These are phyloP conservation scores for Eugenia klotzschiana DNA, from an alignment of 441 rosid species.

Conservation along the genomic window DNA sequence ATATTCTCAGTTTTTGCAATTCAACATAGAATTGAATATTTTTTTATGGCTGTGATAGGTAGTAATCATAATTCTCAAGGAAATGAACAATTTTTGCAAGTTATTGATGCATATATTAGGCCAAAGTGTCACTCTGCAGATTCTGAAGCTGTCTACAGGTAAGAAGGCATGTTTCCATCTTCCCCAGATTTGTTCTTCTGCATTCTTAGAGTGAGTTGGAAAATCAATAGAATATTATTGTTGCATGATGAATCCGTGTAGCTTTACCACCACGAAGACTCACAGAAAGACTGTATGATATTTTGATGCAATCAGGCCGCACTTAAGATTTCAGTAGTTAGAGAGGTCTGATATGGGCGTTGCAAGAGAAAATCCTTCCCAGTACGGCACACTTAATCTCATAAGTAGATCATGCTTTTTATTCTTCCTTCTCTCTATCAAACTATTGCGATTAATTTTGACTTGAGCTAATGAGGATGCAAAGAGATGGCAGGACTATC, in stretches of 20 bases:
- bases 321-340: not conserved
- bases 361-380: not conserved
- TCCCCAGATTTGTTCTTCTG: not conserved
- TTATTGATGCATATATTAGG: conserved; percentile 65
- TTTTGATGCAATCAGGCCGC: not conserved
- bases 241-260: not conserved
- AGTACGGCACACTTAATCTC: not conserved
- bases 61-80: conserved; percentile 11
- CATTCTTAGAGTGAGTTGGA: not conserved
- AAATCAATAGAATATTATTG: not conserved
- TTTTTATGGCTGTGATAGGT: conserved; percentile 19
- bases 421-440: not conserved
- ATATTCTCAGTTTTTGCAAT: not conserved
- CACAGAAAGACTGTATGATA: not conserved
- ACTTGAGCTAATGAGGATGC: not conserved
- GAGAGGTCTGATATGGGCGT: not conserved
- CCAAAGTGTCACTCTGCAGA: conserved; percentile 74
- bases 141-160: conserved; percentile 59
- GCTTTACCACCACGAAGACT: not conserved
- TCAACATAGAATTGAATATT: not conserved
- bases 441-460: not conserved
- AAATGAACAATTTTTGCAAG: conserved; percentile 36
- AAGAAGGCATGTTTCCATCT: conserved; percentile 1
- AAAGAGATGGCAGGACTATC: not conserved
- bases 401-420: not conserved